Evolutionary conservation across 176 grass and related monocot species (phyloP).

Genomic region (Carex pumila): DNA sequence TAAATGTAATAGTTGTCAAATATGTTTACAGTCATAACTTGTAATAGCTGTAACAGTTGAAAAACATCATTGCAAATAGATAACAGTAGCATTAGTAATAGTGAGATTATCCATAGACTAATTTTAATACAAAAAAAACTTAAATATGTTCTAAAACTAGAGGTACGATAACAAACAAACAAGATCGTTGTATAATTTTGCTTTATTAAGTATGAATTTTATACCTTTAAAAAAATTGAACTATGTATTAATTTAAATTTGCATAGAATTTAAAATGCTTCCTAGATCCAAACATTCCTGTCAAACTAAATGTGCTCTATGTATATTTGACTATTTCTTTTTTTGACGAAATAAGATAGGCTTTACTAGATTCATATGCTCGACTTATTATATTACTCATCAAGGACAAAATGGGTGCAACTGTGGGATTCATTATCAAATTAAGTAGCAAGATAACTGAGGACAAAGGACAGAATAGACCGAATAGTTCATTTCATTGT

Average conservation of each 20-base stretch:
- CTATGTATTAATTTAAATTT: background rate
- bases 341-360: background rate
- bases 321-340: background rate
- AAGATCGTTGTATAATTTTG: background rate
- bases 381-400: background rate
- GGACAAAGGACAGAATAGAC: background rate
- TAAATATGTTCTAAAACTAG: background rate
- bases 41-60: background rate
- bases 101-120: background rate
- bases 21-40: background rate
- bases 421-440: background rate
- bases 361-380: background rate
- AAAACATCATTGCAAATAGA: no score
- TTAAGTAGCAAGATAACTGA: background rate
- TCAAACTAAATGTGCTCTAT: background rate
- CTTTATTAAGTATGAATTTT: background rate
- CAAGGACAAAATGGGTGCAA: background rate
- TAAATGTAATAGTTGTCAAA: background rate
- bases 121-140: background rate
- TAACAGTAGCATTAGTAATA: background rate
- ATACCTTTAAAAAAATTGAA: background rate
- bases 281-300: background rate
- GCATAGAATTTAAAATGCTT: background rate
- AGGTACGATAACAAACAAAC: background rate
- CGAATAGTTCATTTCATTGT: slow-evolving; percentile 21